Conservation (phyloP, 441 rosid genomes). For the Syzygium syzygioides region DNA sequence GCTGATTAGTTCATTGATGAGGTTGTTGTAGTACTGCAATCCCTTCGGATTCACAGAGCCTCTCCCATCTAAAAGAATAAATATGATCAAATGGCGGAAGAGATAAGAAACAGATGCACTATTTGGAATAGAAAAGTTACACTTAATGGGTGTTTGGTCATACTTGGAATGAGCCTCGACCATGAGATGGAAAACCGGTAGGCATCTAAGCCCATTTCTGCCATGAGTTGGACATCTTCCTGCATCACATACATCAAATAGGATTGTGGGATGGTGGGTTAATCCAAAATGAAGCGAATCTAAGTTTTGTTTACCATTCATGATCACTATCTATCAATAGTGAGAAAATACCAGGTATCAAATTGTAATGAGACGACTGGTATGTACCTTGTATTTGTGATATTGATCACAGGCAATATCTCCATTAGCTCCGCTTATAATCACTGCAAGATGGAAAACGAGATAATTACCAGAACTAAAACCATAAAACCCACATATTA, state of each 20-base stretch:
- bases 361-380: not conserved
- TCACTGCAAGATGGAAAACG: not conserved
- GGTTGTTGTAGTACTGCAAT: constrained; percentile 16
- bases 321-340: not conserved
- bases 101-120: not conserved
- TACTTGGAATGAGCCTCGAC: constrained; percentile 21
- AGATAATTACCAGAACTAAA: not conserved
- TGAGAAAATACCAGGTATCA: not conserved
- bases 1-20: constrained; percentile 13
- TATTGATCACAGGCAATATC: constrained; percentile 18
- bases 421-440: constrained; percentile 13
- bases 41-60: constrained; percentile 16
- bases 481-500: not conserved
- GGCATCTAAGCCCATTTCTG: constrained; percentile 13
- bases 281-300: not conserved
- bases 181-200: constrained; percentile 11
- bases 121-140: not conserved
- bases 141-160: not conserved
- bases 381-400: constrained; percentile 15
- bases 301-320: not conserved
- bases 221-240: constrained; percentile 24
- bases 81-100: not conserved
- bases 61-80: constrained; percentile 15
- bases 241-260: not conserved
- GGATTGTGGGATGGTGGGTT: not conserved